A percentile compares a stretch with the other conserved stretches of the same genome.
phyloP scores from a whole-genome alignment of 2,329 filamentous ascomycete species.

The Ilyonectria sp. region DNA sequence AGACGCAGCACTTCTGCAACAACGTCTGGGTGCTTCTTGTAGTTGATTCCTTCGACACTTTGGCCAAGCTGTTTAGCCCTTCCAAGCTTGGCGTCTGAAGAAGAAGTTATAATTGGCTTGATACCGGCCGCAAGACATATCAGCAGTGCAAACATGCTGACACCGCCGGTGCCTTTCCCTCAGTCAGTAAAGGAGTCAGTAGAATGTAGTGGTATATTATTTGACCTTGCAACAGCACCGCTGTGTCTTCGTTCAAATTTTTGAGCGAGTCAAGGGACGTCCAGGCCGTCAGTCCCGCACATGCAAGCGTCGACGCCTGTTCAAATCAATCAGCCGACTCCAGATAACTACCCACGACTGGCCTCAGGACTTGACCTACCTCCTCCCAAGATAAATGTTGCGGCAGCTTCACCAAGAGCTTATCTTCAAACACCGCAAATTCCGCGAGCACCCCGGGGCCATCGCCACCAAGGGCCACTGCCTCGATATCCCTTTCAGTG shows the following conservation, averaged over 20 bases:
- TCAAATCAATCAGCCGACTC: too few species aligned
- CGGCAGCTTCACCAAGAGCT: background rate
- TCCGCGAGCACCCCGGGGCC: constrained; percentile 5
- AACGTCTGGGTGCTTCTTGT: constrained; percentile 32
- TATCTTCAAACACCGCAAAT: constrained; percentile 12
- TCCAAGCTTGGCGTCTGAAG: constrained; percentile 47
- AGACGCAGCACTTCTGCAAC: constrained; percentile 35
- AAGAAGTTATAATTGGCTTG: constrained; percentile 49
- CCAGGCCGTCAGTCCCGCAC: constrained; percentile 19
- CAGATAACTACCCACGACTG: too few species aligned
- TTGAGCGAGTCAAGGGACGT: background rate
- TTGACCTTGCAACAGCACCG: constrained; percentile 7
- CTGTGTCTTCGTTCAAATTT: background rate
- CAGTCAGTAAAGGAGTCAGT: too few species aligned
- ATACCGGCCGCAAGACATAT: constrained; percentile 44
- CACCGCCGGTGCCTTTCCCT: constrained; percentile 37
- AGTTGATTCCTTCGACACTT: constrained; percentile 43
- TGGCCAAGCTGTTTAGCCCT: constrained; percentile 39
- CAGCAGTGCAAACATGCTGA: constrained; percentile 46
- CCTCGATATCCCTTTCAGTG: background rate
- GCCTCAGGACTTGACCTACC: background rate
- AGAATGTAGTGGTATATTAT: background rate
- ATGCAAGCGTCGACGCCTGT: constrained; percentile 9
- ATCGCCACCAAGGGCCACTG: background rate
- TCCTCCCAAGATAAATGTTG: constrained; percentile 16